Evolutionary conservation across 208 protist genomes (phyloP).

Genomic region (Acanthamoeba lenticulata): DNA sequence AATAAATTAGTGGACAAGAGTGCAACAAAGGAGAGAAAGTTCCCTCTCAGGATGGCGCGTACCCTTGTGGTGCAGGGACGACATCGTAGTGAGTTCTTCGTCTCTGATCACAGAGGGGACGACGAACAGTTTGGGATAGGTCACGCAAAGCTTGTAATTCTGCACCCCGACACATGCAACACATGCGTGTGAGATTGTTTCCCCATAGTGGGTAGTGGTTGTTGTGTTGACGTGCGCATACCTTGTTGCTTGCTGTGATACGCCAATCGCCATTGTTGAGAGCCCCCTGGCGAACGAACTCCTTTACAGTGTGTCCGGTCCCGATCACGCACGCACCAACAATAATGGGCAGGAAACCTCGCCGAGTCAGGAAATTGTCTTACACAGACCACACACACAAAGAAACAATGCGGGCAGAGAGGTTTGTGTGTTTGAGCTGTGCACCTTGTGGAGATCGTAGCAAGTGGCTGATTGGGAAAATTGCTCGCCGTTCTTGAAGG

Average conservation of each 20-base stretch:
- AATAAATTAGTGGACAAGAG: background rate
- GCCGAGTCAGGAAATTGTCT: too few species aligned
- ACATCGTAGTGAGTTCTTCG: background rate
- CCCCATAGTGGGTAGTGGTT: background rate
- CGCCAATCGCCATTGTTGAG: background rate
- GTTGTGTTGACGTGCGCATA: background rate
- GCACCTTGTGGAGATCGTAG: background rate
- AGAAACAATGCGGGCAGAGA: background rate
- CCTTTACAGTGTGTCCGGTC: background rate
- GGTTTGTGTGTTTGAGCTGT: background rate
- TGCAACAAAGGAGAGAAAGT: background rate
- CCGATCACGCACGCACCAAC: too few species aligned
- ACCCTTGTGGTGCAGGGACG: background rate
- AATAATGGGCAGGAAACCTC: too few species aligned
- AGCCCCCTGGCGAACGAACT: background rate
- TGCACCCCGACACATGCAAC: background rate
- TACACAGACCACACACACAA: too few species aligned
- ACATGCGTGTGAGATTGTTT: background rate
- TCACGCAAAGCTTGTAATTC: conserved; percentile 31
- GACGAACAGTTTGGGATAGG: background rate
- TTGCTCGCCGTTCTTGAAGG: background rate
- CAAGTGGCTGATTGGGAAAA: background rate
- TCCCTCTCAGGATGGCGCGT: background rate
- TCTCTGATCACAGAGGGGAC: background rate
- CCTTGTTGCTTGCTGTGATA: background rate